Evolutionary conservation across 2,329 filamentous ascomycete genomes (phyloP), one percentile per base, ranked within the genome.

Genomic region (Penicillium sp.): DNA sequence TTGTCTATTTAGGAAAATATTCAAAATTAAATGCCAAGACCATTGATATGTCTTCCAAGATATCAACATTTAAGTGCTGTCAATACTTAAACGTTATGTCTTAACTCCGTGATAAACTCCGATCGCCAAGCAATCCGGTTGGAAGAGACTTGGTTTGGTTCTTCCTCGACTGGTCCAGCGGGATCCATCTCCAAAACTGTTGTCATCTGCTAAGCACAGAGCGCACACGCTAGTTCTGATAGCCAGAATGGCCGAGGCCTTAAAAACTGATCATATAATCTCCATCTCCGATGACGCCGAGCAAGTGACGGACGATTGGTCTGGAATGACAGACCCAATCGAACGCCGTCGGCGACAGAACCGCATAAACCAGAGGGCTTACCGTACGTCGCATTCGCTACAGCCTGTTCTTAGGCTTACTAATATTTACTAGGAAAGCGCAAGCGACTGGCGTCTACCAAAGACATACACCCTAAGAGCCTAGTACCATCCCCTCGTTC

Each of bases 311-410:
- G 68, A 69, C 50, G 56, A 66, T n/a, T 69, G 68, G 68, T 45
- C 58, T 12, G 65, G 64, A 7, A 51, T 68, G 9, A 64, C 58
- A 8, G 67, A 70, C 42, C 60, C 62, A 6, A 59, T 59, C 38
- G 67, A 69, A 50, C 59, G 68, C 4, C 62, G 68, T n/a, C 58
- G 64, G 38, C 60, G 61, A 38, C 68, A 71, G 50, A 71, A 71
- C 44, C 62, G 68, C 19, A 57, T 71, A 26, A 71, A 71, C 31
- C 68, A 71, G 55, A 55, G 68, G 40, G 67, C 67, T n/a, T 65
- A 61, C 50, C 61, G 68, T 71, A 55, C 53, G n/a, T 38, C 19
- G 12, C 35, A 33, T n/a, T 12, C 28, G 4, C 22, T 19, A 5
- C 33, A 35, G 16, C 19, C 6, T 43, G 26, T 11, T 14, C n/a